Conservation (phyloP, 1,284 basidiomycete species). For the Trametes versicolor region DNA sequence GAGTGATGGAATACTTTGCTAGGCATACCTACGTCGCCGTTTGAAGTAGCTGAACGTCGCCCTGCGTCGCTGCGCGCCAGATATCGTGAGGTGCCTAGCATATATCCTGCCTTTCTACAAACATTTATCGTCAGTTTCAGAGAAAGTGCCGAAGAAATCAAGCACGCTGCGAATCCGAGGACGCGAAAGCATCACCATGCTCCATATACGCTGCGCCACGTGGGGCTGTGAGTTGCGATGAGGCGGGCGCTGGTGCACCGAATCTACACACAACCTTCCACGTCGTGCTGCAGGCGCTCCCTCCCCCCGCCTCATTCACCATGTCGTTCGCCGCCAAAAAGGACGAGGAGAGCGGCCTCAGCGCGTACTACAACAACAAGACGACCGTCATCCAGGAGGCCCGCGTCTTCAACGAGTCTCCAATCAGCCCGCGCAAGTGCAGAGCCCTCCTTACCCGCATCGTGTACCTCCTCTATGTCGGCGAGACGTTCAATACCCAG, state of each 20-base stretch:
- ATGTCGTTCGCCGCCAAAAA: conserved; percentile 89
- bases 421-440: conserved; percentile 97
- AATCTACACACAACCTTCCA: conserved; percentile 27
- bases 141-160: too few relatives aligned
- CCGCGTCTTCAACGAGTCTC: conserved; percentile 98
- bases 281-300: conserved; percentile 33
- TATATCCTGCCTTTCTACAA: too few relatives aligned
- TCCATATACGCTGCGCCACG: conserved; percentile 22
- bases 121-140: too few relatives aligned
- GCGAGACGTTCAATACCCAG: conserved; percentile 94
- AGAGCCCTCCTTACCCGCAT: conserved; percentile 96
- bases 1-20: too few relatives aligned
- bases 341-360: conserved; percentile 90
- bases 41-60: too few relatives aligned
- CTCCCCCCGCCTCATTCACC: conserved; percentile 35
- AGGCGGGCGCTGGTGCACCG: conserved; percentile 27
- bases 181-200: not conserved
- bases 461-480: conserved; percentile 95
- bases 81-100: too few relatives aligned
- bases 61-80: too few relatives aligned
- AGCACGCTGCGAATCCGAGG: not conserved
- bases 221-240: conserved; percentile 31
- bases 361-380: conserved; percentile 93
- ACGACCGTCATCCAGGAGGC: conserved; percentile 98
- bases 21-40: too few relatives aligned